Conservation (phyloP, 2,329 filamentous ascomycete species). For the Fusarium oligoseptatum region DNA sequence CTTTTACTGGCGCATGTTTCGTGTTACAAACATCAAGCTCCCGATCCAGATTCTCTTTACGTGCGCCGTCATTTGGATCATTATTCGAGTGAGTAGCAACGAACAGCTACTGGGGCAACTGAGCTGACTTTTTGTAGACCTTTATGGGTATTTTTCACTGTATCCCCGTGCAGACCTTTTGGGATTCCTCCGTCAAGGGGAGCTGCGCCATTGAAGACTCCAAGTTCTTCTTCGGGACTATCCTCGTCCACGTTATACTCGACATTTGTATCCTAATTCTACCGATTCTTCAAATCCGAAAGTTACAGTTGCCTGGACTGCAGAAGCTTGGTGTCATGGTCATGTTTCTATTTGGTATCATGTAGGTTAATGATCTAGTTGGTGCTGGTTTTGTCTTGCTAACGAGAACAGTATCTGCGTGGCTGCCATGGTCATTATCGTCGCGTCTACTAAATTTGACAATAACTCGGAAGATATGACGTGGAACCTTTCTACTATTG, state of each 20-base stretch:
- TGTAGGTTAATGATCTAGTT: conserved; percentile 35
- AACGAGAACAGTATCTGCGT: conserved; percentile 29
- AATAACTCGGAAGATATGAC: conserved; percentile 31
- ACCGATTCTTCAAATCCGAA: conserved; percentile 48
- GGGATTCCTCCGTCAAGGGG: conserved; percentile 23
- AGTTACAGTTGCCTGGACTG: conserved; percentile 44
- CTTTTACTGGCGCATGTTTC: conserved; percentile 51
- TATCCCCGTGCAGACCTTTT: conserved; percentile 32
- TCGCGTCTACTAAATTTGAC: conserved; percentile 31
- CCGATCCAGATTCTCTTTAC: conserved; percentile 46
- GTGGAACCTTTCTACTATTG: conserved; percentile 39
- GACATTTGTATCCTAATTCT: conserved; percentile 50
- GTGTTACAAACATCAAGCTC: conserved; percentile 41
- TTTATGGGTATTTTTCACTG: conserved; percentile 40
- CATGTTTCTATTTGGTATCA: conserved; percentile 49
- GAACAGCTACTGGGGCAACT: not conserved
- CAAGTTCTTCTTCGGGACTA: conserved; percentile 52
- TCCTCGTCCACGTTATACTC: conserved; percentile 48
- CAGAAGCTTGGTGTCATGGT: conserved; percentile 47
- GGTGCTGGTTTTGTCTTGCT: not conserved
- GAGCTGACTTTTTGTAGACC: conserved; percentile 24
- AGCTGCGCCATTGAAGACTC: conserved; percentile 42
- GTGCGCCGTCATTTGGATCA: conserved; percentile 45
- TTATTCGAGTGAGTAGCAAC: conserved; percentile 38
- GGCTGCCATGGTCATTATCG: conserved; percentile 40